A percentile compares a stretch with the other conserved stretches of the same genome.
These are phyloP conservation scores for Geotrichum restrictum DNA, from an alignment of 1,139 yeast genomes.

Conservation along the genomic window DNA sequence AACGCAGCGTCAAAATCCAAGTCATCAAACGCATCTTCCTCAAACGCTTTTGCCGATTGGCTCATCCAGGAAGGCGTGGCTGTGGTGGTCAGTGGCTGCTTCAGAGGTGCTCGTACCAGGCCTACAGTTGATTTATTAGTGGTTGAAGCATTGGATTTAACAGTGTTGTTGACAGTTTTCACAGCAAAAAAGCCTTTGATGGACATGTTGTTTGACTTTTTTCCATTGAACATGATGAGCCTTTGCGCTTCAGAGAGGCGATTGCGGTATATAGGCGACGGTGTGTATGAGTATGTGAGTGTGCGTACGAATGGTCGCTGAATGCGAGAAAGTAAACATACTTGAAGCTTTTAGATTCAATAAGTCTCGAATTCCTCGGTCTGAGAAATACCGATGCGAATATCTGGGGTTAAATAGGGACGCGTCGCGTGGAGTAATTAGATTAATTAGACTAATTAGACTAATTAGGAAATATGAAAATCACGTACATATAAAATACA, in stretches of 20 bases:
- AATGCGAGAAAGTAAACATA: no score
- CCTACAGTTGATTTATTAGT: background rate
- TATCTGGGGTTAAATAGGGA: background rate
- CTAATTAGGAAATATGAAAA: no score
- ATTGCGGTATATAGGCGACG: no score
- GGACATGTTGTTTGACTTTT: background rate
- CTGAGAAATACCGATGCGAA: background rate
- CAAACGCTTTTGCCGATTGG: constrained; percentile 10
- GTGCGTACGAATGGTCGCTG: no score
- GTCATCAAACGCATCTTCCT: constrained; percentile 11
- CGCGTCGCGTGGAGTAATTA: no score
- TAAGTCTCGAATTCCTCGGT: no score
- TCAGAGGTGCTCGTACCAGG: background rate
- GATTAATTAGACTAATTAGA: no score
- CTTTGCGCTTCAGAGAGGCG: no score
- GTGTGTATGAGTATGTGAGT: no score
- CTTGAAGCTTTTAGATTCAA: no score
- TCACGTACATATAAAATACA: no score
- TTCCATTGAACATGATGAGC: background rate
- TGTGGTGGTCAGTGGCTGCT: background rate
- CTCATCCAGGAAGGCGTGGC: constrained; percentile 16
- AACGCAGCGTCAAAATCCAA: constrained; percentile 13
- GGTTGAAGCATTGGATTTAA: background rate
- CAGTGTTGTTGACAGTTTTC: background rate
- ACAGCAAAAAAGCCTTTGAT: constrained; percentile 8